Conservation (phyloP, 768 basidiomycete genomes). For the Suillus luteus region DNA sequence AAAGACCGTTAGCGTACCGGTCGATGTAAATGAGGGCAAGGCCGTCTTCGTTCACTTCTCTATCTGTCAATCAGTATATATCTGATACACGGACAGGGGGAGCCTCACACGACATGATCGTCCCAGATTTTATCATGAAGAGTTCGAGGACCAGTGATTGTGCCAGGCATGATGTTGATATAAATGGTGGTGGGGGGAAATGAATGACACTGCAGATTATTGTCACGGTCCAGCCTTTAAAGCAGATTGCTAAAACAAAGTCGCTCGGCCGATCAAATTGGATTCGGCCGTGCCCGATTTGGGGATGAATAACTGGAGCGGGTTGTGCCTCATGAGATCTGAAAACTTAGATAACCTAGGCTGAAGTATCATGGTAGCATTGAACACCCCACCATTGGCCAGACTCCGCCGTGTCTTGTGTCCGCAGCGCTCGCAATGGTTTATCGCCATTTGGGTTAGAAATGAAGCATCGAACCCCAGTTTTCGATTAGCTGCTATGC, state of each 20-base stretch:
- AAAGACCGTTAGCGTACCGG: slow-evolving; percentile 44
- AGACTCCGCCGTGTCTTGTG: neutral
- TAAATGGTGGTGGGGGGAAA: slow-evolving; percentile 9
- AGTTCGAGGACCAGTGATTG: slow-evolving; percentile 71
- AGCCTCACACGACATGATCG: slow-evolving; percentile 86
- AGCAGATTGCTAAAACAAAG: slow-evolving; percentile 11
- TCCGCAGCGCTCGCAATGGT: neutral
- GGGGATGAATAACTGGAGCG: neutral
- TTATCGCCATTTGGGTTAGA: slow-evolving; percentile 3
- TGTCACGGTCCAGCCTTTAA: neutral
- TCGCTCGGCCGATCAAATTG: slow-evolving; percentile 3
- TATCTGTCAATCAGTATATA: slow-evolving; percentile 32
- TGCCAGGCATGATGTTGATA: slow-evolving; percentile 48
- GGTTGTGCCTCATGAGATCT: neutral
- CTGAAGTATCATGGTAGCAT: too few relatives aligned
- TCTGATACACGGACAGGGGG: slow-evolving; percentile 12
- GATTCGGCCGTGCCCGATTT: slow-evolving; percentile 4
- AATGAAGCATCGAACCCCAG: neutral
- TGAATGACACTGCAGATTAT: slow-evolving; percentile 9
- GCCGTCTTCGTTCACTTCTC: slow-evolving; percentile 73
- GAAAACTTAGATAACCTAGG: neutral
- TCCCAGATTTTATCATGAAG: slow-evolving; percentile 99
- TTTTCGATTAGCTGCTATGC: neutral
- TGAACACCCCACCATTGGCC: too few relatives aligned
- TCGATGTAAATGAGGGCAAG: slow-evolving; percentile 84